Evolutionary conservation across 495 filamentous ascomycete genomes (phyloP).

Genomic region (Penicillium fimorum): DNA sequence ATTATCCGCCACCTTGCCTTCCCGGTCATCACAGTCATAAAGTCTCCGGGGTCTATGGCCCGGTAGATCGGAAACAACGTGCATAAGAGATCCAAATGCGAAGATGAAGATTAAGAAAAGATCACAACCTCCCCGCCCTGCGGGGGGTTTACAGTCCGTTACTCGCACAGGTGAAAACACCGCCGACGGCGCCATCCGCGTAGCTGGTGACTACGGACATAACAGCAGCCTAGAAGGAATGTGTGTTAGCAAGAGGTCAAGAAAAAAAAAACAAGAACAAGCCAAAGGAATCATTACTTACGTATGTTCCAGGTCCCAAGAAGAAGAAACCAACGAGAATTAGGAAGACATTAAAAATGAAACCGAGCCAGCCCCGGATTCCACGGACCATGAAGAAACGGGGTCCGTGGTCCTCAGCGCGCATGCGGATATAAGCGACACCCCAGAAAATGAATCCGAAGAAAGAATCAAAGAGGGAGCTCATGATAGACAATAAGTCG

Average conservation of each 20-base stretch:
- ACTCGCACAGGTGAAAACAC: conserved; percentile 62
- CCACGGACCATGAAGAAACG: conserved; percentile 58
- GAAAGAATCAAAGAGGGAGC: conserved; percentile 86
- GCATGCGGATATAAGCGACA: conserved; percentile 81
- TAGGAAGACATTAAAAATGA: conserved; percentile 63
- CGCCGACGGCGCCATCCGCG: conserved; percentile 49
- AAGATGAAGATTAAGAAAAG: background rate
- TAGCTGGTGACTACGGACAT: conserved; percentile 66
- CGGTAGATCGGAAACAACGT: conserved; percentile 2
- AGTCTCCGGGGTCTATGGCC: background rate
- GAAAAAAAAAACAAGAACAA: background rate
- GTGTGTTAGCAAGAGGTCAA: conserved; percentile 9
- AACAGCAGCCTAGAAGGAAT: conserved; percentile 47
- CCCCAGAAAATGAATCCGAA: conserved; percentile 97
- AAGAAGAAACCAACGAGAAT: conserved; percentile 74
- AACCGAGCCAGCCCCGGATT: conserved; percentile 59
- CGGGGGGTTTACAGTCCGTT: conserved; percentile 46
- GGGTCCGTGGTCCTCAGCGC: conserved; percentile 62
- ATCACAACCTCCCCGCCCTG: conserved; percentile 9
- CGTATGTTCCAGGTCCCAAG: conserved; percentile 75
- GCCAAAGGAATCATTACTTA: conserved; percentile 40
- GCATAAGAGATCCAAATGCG: background rate
- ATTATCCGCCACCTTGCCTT: background rate
- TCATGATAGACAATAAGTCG: conserved; percentile 80
- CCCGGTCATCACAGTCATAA: conserved; percentile 6